These are phyloP conservation scores for Penicillium cosmopolitanum DNA, from an alignment of 495 filamentous ascomycete species.

Conservation along the genomic window DNA sequence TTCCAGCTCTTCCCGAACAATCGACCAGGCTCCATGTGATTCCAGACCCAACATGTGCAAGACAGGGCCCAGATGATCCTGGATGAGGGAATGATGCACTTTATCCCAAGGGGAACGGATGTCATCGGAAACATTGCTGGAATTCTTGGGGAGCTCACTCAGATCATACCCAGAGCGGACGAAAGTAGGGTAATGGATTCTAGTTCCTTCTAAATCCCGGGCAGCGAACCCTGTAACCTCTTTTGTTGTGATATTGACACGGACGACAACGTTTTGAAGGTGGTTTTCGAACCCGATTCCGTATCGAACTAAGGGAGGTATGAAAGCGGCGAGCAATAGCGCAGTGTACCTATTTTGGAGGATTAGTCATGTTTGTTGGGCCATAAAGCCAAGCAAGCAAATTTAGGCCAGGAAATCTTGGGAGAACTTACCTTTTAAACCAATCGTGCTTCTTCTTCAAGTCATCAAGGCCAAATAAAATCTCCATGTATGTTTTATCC, in stretches of 20 bases:
- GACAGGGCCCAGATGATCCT: constrained; percentile 24
- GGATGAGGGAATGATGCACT: constrained; percentile 29
- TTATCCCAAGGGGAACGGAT: constrained; percentile 24
- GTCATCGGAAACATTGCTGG: constrained; percentile 17
- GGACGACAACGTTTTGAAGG: constrained; percentile 26
- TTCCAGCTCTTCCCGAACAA: constrained; percentile 12
- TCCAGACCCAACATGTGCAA: constrained; percentile 10
- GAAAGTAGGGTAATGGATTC: constrained; percentile 27
- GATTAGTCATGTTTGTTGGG: neutral
- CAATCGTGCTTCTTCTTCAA: constrained; percentile 17
- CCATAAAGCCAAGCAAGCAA: too few relatives aligned
- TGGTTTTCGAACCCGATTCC: constrained; percentile 30
- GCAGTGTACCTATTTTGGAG: constrained; percentile 13
- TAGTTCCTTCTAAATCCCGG: constrained; percentile 27
- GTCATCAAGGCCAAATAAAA: constrained; percentile 15
- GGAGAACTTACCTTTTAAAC: constrained; percentile 13
- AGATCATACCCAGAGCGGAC: neutral
- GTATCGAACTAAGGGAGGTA: constrained; percentile 21
- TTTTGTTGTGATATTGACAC: constrained; percentile 17
- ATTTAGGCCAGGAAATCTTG: too few relatives aligned
- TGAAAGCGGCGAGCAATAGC: constrained; percentile 15
- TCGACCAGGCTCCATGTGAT: constrained; percentile 15
- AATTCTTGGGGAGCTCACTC: constrained; percentile 5
- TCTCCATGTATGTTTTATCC: constrained; percentile 17
- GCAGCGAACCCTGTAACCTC: constrained; percentile 27